Conservation (phyloP, 2,329 filamentous ascomycete genomes). For the Neodidymelliopsis sp. region DNA sequence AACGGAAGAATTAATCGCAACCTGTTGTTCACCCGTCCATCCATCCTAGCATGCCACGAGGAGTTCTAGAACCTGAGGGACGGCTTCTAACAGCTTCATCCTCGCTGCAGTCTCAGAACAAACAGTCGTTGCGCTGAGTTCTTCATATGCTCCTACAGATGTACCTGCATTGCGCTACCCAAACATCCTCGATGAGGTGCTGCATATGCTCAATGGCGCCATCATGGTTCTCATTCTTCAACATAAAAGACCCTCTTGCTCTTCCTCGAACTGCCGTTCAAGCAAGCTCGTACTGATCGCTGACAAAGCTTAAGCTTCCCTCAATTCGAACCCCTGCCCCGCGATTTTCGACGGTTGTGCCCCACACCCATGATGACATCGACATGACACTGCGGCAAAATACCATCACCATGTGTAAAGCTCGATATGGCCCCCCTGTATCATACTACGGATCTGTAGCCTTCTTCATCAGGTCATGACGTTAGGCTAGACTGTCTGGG, state of each 20-base stretch:
- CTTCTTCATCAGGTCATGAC: conserved; percentile 40
- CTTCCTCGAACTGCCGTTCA: neutral
- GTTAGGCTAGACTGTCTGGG: conserved; percentile 34
- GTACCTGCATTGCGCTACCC: neutral
- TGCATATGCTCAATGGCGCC: neutral
- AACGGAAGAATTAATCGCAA: neutral
- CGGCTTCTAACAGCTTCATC: conserved; percentile 1
- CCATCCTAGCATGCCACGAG: conserved; percentile 12
- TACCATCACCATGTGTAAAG: conserved; percentile 17
- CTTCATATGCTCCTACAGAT: too few relatives aligned
- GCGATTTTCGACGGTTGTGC: conserved; percentile 18
- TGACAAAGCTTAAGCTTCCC: conserved; percentile 18
- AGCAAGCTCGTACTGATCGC: conserved; percentile 1
- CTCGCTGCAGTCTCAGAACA: conserved; percentile 1
- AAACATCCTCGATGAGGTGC: neutral
- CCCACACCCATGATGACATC: conserved; percentile 41
- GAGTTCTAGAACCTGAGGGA: conserved; percentile 1
- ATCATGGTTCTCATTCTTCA: conserved; percentile 31
- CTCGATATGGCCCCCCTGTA: conserved; percentile 23
- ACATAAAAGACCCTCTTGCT: conserved; percentile 13
- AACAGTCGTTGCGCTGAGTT: neutral
- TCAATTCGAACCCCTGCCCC: conserved; percentile 13
- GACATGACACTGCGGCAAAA: conserved; percentile 35
- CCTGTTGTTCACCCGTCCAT: neutral
- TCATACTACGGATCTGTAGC: conserved; percentile 25